A percentile compares a stretch with the other conserved stretches of the same genome.
phyloP scores from a whole-genome alignment of 169 alveolate species.

The Cryptosporidium sp. region DNA sequence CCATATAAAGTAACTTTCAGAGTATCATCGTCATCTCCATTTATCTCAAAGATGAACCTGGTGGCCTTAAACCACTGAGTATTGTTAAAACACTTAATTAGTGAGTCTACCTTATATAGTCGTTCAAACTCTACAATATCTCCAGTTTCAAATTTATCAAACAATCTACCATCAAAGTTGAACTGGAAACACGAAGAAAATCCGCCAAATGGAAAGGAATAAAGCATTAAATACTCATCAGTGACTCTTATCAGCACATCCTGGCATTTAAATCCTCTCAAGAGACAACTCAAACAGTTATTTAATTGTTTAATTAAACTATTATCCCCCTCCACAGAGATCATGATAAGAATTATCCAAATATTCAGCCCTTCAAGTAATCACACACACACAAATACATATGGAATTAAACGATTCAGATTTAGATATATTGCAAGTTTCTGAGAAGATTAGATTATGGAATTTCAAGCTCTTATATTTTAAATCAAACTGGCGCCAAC shows the following conservation, averaged over 20 bases:
- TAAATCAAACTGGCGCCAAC: background rate
- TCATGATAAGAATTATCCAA: background rate
- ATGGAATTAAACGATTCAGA: background rate
- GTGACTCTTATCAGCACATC: conserved; percentile 45
- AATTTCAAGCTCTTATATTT: background rate
- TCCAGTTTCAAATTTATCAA: conserved; percentile 37
- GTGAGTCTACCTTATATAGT: conserved; percentile 13
- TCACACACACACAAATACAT: background rate
- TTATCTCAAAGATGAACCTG: conserved; percentile 6
- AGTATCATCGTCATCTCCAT: conserved; percentile 10
- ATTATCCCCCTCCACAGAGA: conserved; percentile 46
- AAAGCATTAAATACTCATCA: conserved; percentile 38
- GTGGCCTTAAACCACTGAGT: conserved; percentile 61
- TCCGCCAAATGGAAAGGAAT: conserved; percentile 56
- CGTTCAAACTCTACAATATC: conserved; percentile 29
- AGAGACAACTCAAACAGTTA: conserved; percentile 53
- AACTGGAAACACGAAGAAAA: conserved; percentile 64
- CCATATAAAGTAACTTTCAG: conserved; percentile 17
- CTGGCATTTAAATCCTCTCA: conserved; percentile 66
- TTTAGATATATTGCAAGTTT: background rate
- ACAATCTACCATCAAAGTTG: conserved; percentile 26
- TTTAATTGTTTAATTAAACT: conserved; percentile 27
- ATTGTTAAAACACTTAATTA: conserved; percentile 43
- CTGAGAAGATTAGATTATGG: background rate
- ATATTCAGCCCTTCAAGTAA: background rate